These are phyloP conservation scores for Fusarium buxicola DNA, from an alignment of 2,329 filamentous ascomycete species.

Conservation along the genomic window DNA sequence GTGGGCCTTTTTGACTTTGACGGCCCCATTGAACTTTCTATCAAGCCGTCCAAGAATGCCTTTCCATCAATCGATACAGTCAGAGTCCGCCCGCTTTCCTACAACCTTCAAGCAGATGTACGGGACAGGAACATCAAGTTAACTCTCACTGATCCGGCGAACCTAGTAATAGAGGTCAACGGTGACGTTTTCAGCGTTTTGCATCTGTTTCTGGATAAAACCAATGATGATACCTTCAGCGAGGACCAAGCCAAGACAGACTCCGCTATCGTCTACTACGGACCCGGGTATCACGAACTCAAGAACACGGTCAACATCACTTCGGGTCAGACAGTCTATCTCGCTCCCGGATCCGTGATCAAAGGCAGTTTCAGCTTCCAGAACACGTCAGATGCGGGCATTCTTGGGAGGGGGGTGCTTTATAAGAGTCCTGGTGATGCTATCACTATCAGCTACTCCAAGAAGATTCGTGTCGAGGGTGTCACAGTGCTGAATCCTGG, in stretches of 20 bases:
- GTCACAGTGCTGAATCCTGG: neutral
- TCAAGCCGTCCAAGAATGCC: neutral
- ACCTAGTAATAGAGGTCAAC: neutral
- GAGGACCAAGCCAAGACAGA: neutral
- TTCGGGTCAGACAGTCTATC: slow-evolving; percentile 1
- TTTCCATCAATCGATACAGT: neutral
- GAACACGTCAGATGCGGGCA: neutral
- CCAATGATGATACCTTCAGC: neutral
- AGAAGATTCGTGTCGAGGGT: neutral
- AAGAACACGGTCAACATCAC: neutral
- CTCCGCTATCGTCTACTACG: slow-evolving; percentile 1
- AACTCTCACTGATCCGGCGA: neutral
- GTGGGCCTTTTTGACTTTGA: neutral
- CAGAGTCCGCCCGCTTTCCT: neutral
- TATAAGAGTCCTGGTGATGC: neutral
- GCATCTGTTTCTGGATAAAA: slow-evolving; percentile 6
- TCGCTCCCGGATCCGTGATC: slow-evolving; percentile 1
- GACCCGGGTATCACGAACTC: neutral
- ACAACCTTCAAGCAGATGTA: neutral
- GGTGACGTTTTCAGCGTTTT: neutral
- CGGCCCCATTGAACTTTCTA: neutral
- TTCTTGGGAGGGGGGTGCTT: neutral
- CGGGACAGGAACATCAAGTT: neutral
- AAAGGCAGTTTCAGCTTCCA: neutral
- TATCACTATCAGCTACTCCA: neutral